Conservation (phyloP, 2,329 filamentous ascomycete genomes). For the Botrytis tulipae region DNA sequence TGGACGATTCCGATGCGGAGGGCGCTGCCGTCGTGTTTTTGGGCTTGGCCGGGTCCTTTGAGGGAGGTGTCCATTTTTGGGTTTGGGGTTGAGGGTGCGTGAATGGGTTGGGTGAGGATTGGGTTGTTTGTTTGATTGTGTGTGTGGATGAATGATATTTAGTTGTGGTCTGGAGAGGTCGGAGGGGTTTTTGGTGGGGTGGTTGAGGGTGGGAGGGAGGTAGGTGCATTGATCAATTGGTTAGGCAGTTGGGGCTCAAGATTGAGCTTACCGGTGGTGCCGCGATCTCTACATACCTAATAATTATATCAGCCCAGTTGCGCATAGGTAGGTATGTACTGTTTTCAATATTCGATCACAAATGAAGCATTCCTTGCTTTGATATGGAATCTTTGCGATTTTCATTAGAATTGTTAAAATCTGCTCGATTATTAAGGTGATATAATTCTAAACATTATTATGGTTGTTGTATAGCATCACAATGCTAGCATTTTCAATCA, state of each 20-base stretch:
- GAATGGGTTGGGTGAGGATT: too few species aligned
- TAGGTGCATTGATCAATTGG: not conserved
- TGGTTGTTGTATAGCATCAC: too few species aligned
- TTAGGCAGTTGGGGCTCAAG: not conserved
- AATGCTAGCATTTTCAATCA: too few species aligned
- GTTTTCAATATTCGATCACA: not conserved
- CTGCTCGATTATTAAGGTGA: not conserved
- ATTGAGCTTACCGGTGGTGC: not conserved
- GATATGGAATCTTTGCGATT: not conserved
- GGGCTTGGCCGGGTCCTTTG: constrained; percentile 62
- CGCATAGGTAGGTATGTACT: not conserved
- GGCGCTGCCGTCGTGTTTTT: constrained; percentile 63
- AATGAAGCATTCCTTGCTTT: not conserved
- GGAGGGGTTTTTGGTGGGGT: constrained; percentile 12
- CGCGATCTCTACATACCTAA: not conserved
- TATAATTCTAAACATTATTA: too few species aligned
- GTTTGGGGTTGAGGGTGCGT: not conserved
- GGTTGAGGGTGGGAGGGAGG: not conserved
- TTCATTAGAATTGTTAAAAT: not conserved
- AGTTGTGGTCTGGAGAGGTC: constrained; percentile 21
- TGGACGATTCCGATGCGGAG: constrained; percentile 94
- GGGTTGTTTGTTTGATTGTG: not conserved
- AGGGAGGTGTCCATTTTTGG: constrained; percentile 33
- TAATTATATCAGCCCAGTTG: too few species aligned
- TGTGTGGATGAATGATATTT: not conserved